A percentile compares a stretch with the other conserved stretches of the same genome.
phyloP scores from a whole-genome alignment of 1,284 basidiomycete species.

The Meira miltonrushii region DNA sequence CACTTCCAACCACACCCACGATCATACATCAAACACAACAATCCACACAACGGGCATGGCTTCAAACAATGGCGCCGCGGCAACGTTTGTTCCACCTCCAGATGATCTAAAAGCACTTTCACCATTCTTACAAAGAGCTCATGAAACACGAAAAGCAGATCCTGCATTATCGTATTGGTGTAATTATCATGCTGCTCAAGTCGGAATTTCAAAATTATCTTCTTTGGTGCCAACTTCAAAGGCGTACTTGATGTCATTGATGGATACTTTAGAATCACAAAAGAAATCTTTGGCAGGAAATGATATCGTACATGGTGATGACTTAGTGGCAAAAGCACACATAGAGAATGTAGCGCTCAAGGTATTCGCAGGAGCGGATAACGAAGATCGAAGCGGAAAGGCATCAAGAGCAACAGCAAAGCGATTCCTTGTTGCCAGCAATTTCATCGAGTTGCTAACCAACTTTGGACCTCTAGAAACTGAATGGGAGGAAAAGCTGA shows the following conservation, averaged over 20 bases:
- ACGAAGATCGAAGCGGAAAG: conserved; percentile 73
- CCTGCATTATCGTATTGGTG: conserved; percentile 92
- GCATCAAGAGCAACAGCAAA: conserved; percentile 72
- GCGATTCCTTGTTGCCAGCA: conserved; percentile 79
- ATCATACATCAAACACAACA: no score
- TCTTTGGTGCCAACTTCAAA: conserved; percentile 57
- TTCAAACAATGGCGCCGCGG: no score
- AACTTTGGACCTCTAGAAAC: conserved; percentile 61
- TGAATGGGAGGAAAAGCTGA: conserved; percentile 65
- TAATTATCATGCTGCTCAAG: conserved; percentile 81
- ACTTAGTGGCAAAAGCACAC: conserved; percentile 75
- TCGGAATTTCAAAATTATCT: conserved; percentile 62
- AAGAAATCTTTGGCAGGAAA: conserved; percentile 69
- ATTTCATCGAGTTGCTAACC: conserved; percentile 75
- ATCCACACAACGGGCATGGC: no score
- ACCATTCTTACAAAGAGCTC: conserved; percentile 80
- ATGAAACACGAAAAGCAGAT: conserved; percentile 74
- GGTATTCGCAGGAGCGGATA: conserved; percentile 82
- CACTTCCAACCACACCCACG: no score
- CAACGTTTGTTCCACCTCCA: conserved; percentile 20
- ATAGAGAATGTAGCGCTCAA: conserved; percentile 89
- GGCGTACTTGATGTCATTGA: conserved; percentile 67
- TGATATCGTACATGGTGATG: conserved; percentile 72
- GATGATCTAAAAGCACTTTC: conserved; percentile 57
- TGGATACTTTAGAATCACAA: conserved; percentile 73